Evolutionary conservation across 345 rosid genomes (phyloP).

Genomic region (Syzygium jambos): DNA sequence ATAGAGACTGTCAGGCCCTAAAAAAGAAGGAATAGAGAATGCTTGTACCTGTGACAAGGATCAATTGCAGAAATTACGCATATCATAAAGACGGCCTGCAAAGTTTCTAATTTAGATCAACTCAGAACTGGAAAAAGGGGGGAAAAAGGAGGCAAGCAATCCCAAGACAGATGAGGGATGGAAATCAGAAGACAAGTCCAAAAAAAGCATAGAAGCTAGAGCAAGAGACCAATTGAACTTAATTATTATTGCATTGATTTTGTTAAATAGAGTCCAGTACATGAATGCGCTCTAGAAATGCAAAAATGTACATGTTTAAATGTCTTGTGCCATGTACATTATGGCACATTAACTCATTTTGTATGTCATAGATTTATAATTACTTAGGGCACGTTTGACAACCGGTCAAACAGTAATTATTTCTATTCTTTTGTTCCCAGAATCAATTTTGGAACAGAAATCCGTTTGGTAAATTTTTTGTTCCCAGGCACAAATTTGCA

Average conservation of each 20-base stretch:
- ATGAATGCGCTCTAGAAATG: not conserved
- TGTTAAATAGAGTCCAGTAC: not conserved
- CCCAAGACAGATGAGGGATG: not conserved
- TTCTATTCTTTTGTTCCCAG: no score
- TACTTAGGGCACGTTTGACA: not conserved
- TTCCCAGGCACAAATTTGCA: no score
- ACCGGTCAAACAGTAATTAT: no score
- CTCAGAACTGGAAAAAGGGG: not conserved
- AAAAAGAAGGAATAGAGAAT: not conserved
- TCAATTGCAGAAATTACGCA: constrained; percentile 74
- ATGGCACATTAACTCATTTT: not conserved
- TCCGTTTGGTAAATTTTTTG: no score
- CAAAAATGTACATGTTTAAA: not conserved
- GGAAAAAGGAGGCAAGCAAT: not conserved
- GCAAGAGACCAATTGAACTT: not conserved
- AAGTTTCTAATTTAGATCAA: not conserved
- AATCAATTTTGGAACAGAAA: no score
- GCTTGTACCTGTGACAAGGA: constrained; percentile 65
- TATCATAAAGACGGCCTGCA: constrained; percentile 89
- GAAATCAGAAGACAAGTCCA: not conserved
- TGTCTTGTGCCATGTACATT: not conserved
- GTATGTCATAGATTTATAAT: not conserved
- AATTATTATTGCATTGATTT: not conserved
- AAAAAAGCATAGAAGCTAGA: not conserved
- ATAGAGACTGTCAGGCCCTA: not conserved